Base-by-base conservation (phyloP, 2,329 filamentous ascomycete genomes). In the Fusarium chlamydosporum region DNA sequence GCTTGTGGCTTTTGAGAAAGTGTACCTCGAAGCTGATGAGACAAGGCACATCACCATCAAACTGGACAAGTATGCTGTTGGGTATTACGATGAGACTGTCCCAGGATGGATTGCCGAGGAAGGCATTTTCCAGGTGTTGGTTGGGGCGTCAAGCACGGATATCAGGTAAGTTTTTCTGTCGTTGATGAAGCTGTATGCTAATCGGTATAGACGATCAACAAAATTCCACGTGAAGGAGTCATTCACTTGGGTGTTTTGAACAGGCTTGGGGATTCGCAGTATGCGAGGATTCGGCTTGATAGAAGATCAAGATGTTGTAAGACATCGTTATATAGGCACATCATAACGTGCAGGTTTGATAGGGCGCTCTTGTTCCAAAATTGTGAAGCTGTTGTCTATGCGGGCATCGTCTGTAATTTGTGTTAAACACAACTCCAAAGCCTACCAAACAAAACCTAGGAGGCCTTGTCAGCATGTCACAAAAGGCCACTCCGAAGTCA, bases 1-100 rank as follows among this genome's bases (percentile, higher is more conserved):
- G 77, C 81, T 93, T 2, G 88, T 89, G 34, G 89, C 88, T 0
- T 93, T 92, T 72, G 85, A 86, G 60, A 92, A 92, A 77, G 84
- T 91, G 0, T 82, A 79, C 50, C 77, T 92, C 4, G 81, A 86
- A 43, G 80, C 84, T 3, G 88, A 87, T 6, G 84, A 86, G 79
- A 86, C 84, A 1, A 83, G 79, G 67, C 83, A 86, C 61, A 75
- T 86, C 34, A 77, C 79, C 11, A 77, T 86, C 6, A 67, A 71
- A 16, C 68, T 86, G 11, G 83, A 86, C 67, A 84, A 83, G 75
- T 81, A 85, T 62, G 83, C 84, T 1, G 83, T 84, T 3, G 84
- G 84, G 10, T 92, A 91, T 77, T 92, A 89, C 68, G 88, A 92
- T 66, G 86, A 86, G 16, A 81, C 82, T 4, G 73, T 88, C 16